Percentiles rank a stretch among this genome's conserved stretches.
These are phyloP conservation scores for Hygrophoropsis aurantiaca DNA, from an alignment of 768 basidiomycete species.

Conservation along the genomic window DNA sequence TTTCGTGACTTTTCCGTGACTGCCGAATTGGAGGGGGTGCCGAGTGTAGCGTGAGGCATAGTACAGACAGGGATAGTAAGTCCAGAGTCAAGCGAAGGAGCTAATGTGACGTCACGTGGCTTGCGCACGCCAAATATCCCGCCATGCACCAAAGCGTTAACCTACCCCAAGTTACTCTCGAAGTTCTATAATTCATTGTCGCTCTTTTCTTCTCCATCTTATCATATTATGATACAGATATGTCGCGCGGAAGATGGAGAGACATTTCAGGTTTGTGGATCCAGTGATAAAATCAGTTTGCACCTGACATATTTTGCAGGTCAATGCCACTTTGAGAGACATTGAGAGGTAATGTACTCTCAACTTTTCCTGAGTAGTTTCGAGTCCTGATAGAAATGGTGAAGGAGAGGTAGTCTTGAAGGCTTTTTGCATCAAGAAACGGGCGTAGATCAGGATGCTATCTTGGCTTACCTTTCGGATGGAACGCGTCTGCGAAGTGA, in stretches of 20 bases:
- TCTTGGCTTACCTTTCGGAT: constrained; percentile 79
- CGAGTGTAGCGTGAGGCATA: too few relatives aligned
- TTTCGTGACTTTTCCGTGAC: too few relatives aligned
- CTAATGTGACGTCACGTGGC: not conserved
- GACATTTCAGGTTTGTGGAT: constrained; percentile 49
- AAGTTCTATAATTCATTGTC: not conserved
- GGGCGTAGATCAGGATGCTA: constrained; percentile 65
- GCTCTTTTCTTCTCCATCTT: constrained; percentile 9
- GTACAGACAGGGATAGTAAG: too few relatives aligned
- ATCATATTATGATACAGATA: constrained; percentile 61
- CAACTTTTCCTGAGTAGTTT: constrained; percentile 1
- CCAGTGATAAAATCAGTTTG: too few relatives aligned
- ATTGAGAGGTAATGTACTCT: constrained; percentile 59
- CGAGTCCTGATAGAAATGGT: constrained; percentile 1
- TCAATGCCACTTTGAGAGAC: constrained; percentile 69
- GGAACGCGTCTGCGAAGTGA: constrained; percentile 68
- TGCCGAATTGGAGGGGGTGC: too few relatives aligned
- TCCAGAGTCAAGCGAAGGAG: too few relatives aligned
- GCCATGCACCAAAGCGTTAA: not conserved
- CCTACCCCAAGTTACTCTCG: not conserved
- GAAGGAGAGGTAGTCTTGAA: constrained; percentile 68
- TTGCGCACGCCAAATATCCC: not conserved
- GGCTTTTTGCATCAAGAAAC: constrained; percentile 69
- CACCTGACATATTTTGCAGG: constrained; percentile 24
- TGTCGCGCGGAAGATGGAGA: constrained; percentile 67